Evolutionary conservation across 2,329 filamentous ascomycete genomes (phyloP).

Genomic region (Exophiala sideris): DNA sequence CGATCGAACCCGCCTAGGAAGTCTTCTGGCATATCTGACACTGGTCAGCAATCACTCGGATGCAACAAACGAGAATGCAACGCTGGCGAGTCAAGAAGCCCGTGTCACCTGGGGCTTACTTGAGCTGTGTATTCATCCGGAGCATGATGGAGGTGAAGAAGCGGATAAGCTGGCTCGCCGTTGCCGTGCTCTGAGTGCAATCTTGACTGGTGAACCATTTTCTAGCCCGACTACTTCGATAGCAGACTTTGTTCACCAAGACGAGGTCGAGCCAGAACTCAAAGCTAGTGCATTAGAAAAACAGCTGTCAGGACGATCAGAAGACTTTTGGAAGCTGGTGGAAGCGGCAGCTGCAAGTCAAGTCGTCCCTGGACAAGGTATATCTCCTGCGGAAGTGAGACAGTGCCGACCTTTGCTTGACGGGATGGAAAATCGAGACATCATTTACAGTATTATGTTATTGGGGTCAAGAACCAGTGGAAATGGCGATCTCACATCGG

Average conservation of each 20-base stretch:
- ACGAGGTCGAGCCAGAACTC: slow-evolving; percentile 21
- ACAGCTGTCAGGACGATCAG: slow-evolving; percentile 58
- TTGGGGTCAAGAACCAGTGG: slow-evolving; percentile 17
- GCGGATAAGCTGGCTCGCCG: slow-evolving; percentile 32
- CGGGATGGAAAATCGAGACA: slow-evolving; percentile 80
- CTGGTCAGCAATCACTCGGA: slow-evolving; percentile 29
- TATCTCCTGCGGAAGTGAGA: slow-evolving; percentile 11
- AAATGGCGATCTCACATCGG: slow-evolving; percentile 22
- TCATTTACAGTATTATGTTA: slow-evolving; percentile 72
- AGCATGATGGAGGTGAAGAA: slow-evolving; percentile 26
- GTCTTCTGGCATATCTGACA: slow-evolving; percentile 63
- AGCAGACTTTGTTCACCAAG: slow-evolving; percentile 29
- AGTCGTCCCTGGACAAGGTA: slow-evolving; percentile 34
- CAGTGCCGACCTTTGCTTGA: slow-evolving; percentile 57
- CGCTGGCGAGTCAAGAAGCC: slow-evolving; percentile 31
- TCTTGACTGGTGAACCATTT: slow-evolving; percentile 28
- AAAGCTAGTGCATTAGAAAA: slow-evolving; percentile 42
- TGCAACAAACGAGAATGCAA: slow-evolving; percentile 17
- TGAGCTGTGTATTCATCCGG: slow-evolving; percentile 47
- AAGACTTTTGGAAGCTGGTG: slow-evolving; percentile 79
- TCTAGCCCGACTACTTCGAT: slow-evolving; percentile 22
- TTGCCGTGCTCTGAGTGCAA: slow-evolving; percentile 23
- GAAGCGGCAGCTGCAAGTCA: slow-evolving; percentile 67
- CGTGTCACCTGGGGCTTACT: slow-evolving; percentile 59
- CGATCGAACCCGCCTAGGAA: slow-evolving; percentile 60